phyloP scores from a whole-genome alignment of 75 land plant genomes.

The Cryptomeria japonica region DNA sequence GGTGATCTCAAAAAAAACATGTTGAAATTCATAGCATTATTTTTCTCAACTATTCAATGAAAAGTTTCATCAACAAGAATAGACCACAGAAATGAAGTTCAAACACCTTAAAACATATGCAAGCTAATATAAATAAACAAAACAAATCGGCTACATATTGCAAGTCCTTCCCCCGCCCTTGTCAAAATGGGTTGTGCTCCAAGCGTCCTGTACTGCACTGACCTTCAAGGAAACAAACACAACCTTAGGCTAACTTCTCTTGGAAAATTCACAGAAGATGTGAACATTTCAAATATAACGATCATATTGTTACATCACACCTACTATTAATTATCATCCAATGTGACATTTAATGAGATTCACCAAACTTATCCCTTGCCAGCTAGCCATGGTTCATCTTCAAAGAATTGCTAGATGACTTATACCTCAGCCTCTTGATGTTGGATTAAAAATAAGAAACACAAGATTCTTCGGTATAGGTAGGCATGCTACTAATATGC shows the following conservation, averaged over 20 bases:
- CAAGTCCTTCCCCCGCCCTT: not conserved
- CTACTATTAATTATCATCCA: not conserved
- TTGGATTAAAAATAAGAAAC: not conserved
- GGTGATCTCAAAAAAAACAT: no score
- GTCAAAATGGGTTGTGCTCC: not conserved
- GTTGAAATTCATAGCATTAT: not conserved
- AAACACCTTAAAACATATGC: not conserved
- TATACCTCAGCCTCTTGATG: not conserved
- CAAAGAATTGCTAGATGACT: not conserved
- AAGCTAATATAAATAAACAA: not conserved
- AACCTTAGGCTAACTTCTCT: not conserved
- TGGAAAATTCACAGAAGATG: not conserved
- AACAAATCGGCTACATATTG: no score
- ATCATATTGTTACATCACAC: not conserved
- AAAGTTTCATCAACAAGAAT: not conserved
- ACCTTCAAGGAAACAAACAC: not conserved
- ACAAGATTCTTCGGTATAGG: no score
- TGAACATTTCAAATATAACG: not conserved
- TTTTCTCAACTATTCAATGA: not conserved
- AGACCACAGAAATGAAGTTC: not conserved
- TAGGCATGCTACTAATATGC: no score
- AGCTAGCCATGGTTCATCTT: not conserved
- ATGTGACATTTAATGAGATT: not conserved
- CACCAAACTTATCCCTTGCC: not conserved
- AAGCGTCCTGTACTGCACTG: not conserved